These are phyloP conservation scores for Leccinum broughii DNA, from an alignment of 768 basidiomycete species.

Conservation along the genomic window DNA sequence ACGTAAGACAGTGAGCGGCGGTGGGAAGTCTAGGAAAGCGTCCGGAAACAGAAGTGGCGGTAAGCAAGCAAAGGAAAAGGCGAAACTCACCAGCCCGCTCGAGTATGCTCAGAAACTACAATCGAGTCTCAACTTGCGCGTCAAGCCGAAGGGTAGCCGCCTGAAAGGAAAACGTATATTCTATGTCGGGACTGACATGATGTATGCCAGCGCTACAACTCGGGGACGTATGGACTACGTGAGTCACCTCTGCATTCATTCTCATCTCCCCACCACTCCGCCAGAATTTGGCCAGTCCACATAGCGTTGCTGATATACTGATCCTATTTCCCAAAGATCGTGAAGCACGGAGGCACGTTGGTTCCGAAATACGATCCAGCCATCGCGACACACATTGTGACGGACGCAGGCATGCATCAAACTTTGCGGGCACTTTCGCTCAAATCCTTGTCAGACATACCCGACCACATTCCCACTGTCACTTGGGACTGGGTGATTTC, in stretches of 20 bases:
- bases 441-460: constrained; percentile 55
- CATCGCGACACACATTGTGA: constrained; percentile 67
- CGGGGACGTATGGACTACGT: constrained; percentile 62
- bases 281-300: not conserved
- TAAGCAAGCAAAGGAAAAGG: constrained; percentile 43
- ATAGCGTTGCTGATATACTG: constrained; percentile 2
- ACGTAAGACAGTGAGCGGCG: constrained; percentile 28
- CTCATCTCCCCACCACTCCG: not conserved
- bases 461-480: constrained; percentile 62
- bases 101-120: constrained; percentile 56
- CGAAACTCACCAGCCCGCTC: constrained; percentile 44
- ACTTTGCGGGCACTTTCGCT: constrained; percentile 47
- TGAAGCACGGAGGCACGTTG: constrained; percentile 62
- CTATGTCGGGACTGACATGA: constrained; percentile 60
- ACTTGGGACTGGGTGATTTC: constrained; percentile 62
- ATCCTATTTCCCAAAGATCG: constrained; percentile 45
- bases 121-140: constrained; percentile 27
- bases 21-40: constrained; percentile 8
- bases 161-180: constrained; percentile 57
- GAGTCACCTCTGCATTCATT: constrained; percentile 28
- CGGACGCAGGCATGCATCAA: constrained; percentile 36
- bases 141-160: constrained; percentile 31
- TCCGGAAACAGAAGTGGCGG: constrained; percentile 6
- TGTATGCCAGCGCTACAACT: constrained; percentile 49
- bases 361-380: constrained; percentile 56